Percentiles rank a stretch among this genome's conserved stretches.
phyloP scores from a whole-genome alignment of 352 stramenopile species.

The Peronosclerospora sorghi region DNA sequence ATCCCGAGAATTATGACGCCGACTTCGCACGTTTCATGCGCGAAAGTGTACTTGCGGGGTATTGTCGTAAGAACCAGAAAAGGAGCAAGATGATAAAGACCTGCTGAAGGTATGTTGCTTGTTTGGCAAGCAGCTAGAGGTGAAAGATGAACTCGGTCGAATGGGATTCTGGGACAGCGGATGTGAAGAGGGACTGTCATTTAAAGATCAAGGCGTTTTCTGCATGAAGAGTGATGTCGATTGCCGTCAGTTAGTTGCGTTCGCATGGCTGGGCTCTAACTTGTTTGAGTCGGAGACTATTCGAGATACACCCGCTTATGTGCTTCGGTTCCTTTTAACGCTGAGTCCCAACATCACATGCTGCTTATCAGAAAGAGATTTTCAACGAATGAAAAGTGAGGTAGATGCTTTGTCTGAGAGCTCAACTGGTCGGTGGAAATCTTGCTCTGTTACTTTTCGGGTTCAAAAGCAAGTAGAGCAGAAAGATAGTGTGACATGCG shows the following conservation, averaged over 20 bases:
- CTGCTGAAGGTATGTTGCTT: conserved; percentile 32
- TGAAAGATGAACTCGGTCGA: conserved; percentile 33
- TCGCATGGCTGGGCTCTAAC: too few relatives aligned
- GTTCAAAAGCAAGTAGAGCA: too few relatives aligned
- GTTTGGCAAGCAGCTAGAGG: conserved; percentile 44
- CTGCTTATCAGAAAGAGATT: conserved; percentile 13
- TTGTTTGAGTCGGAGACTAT: conserved; percentile 28
- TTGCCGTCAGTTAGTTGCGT: too few relatives aligned
- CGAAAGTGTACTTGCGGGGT: conserved; percentile 17
- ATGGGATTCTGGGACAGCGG: too few relatives aligned
- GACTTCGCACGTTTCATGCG: conserved; percentile 49
- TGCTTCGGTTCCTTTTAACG: conserved; percentile 32
- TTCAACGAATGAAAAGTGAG: conserved; percentile 7
- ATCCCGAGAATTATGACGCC: conserved; percentile 40
- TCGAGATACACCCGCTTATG: conserved; percentile 46
- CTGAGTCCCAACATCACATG: conserved; percentile 14
- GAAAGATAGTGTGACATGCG: too few relatives aligned
- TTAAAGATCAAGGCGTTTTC: too few relatives aligned
- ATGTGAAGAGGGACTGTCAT: too few relatives aligned
- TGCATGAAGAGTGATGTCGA: too few relatives aligned
- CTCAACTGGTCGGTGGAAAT: too few relatives aligned
- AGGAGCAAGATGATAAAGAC: background rate
- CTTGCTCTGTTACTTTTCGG: too few relatives aligned
- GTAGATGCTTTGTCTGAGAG: conserved; percentile 1
- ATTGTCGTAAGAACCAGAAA: background rate